Percentiles rank a stretch among this genome's conserved stretches.
These are phyloP conservation scores for Rosa rugosa DNA, from an alignment of 306 rosid genomes.

Conservation along the genomic window DNA sequence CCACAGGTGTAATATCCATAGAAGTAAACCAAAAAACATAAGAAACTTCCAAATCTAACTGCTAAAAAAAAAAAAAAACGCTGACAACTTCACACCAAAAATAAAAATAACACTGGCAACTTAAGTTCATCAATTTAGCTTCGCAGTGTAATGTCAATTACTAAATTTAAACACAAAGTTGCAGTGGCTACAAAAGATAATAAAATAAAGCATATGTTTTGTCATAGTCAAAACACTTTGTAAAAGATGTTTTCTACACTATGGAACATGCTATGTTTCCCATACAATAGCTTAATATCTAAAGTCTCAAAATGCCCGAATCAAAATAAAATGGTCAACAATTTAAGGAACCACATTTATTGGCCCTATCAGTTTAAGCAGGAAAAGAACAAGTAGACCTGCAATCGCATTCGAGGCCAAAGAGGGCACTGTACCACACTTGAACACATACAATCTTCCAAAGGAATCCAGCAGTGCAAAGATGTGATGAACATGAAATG, in stretches of 20 bases:
- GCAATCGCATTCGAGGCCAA: slow-evolving; percentile 63
- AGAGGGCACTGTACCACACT: slow-evolving; percentile 48
- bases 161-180: slow-evolving; percentile 19
- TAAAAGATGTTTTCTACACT: background rate
- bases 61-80: background rate
- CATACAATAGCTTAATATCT: background rate
- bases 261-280: slow-evolving; percentile 9
- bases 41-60: slow-evolving; percentile 1
- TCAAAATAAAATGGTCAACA: background rate
- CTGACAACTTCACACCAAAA: background rate
- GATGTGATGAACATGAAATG: too few relatives aligned
- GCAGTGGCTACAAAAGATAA: background rate
- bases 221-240: background rate
- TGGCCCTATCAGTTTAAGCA: background rate
- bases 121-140: background rate
- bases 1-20: slow-evolving; percentile 12
- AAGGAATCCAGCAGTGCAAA: too few relatives aligned
- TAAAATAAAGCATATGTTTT: background rate
- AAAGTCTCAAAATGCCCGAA: background rate
- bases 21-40: background rate
- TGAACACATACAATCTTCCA: slow-evolving; percentile 75
- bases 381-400: slow-evolving; percentile 43
- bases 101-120: background rate
- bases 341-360: background rate
- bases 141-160: slow-evolving; percentile 6